Conservation (phyloP, 768 basidiomycete species). For the Kockovaella imperatae region DNA sequence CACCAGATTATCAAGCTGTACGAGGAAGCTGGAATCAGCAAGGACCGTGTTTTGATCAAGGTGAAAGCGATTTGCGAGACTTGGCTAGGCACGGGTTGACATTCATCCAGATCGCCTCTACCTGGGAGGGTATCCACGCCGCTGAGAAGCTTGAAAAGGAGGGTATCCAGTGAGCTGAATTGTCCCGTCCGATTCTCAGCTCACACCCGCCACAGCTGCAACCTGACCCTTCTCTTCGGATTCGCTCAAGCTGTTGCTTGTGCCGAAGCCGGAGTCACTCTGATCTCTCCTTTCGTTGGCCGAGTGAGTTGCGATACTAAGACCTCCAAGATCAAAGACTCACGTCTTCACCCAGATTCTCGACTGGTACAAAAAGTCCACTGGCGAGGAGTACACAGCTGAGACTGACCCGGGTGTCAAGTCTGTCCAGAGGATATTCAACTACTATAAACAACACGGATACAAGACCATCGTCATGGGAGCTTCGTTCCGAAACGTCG, state of each 20-base stretch:
- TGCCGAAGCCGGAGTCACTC: constrained; percentile 93
- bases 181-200: not conserved
- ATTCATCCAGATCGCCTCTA: constrained; percentile 69
- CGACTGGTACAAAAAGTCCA: constrained; percentile 93
- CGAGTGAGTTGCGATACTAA: constrained; percentile 55
- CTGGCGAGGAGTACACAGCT: constrained; percentile 76
- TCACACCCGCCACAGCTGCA: constrained; percentile 54
- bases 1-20: constrained; percentile 78
- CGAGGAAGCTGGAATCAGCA: constrained; percentile 82
- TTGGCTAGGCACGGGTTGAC: not conserved
- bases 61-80: too few species aligned
- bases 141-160: constrained; percentile 90
- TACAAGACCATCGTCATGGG: constrained; percentile 99
- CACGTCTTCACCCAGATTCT: constrained; percentile 59
- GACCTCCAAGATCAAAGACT: not conserved
- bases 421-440: constrained; percentile 94
- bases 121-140: constrained; percentile 99
- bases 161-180: constrained; percentile 58
- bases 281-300: constrained; percentile 99
- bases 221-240: constrained; percentile 96
- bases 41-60: constrained; percentile 95
- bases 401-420: constrained; percentile 92
- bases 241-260: constrained; percentile 98
- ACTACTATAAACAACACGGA: constrained; percentile 89
- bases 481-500: constrained; percentile 93